Evolutionary conservation across 1,139 yeast genomes (phyloP), one percentile per base, ranked within the genome.

Genomic region (Candida tetrigidarum): DNA sequence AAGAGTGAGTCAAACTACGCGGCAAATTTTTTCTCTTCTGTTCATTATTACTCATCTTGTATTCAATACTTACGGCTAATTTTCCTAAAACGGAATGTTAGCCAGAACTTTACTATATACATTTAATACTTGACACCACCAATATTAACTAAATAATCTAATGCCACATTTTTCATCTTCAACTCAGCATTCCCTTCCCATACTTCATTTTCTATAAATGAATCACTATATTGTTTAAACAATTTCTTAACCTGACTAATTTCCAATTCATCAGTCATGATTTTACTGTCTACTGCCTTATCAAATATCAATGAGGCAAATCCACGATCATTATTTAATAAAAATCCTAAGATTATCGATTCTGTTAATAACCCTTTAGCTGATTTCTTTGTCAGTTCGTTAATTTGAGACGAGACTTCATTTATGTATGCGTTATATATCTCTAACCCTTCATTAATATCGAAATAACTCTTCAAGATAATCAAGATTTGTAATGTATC

Each of bases 261-360:
- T 38, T 81, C 85, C 5, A 59, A 56, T 20, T 74, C 78, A 22
- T 74, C 74, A 12, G 58, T 57, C 1, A 84, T 47, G 1, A 79
- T 53, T 56, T 49, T 64, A 46, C 75, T 75, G 35, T 68, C 74
- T 3, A 71, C 57, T 1, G 85, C 80, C 52, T 82, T 84, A 35
- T 80, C 83, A 50, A 76, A 73, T n/a, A 85, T 64, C 37, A 84
- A 73, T 35, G 75, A 71, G 0, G 90, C 89, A 59, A 86, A 77
- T 45, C 81, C 84, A 32, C 88, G 60, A 54, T 86, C 90, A 30
- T 71, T 67, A 29, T 74, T 71, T 16, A 73, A 65, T 29, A 86
- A 62, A 43, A 67, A 70, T 1, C 80, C 73, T 18, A 81, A 54
- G 16, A 83, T 63, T 42, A 84, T 63, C 1, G 86, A 65, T 52